A percentile compares a stretch with the other conserved stretches of the same genome.
Evolutionary conservation across 768 basidiomycete species (phyloP).

Genomic region (Agrocybe praecox): DNA sequence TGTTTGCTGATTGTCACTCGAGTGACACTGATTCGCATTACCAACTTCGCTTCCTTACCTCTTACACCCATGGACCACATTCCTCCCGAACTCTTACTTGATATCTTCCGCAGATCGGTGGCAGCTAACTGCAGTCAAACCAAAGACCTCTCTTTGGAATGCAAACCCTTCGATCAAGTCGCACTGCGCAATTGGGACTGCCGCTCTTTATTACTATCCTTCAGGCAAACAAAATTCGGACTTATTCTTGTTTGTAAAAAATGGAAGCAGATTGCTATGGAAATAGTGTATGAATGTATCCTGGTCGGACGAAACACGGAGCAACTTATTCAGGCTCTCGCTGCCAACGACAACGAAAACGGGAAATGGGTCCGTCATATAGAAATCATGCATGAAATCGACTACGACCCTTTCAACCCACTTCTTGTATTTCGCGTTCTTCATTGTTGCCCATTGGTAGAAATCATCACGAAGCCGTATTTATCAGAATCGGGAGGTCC

Average conservation of each 20-base stretch:
- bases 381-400: slow-evolving; percentile 5
- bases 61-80: too few species aligned
- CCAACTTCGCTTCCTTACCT: too few species aligned
- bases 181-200: too few species aligned
- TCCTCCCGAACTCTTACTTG: too few species aligned
- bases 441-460: slow-evolving; percentile 4
- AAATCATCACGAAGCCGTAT: slow-evolving; percentile 4
- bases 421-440: slow-evolving; percentile 5
- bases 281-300: slow-evolving; percentile 13
- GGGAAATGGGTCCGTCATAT: slow-evolving; percentile 7
- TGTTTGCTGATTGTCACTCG: too few species aligned
- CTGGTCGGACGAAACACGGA: slow-evolving; percentile 9
- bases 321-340: slow-evolving; percentile 5
- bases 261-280: slow-evolving; percentile 10
- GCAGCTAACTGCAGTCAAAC: too few species aligned
- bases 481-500: background rate
- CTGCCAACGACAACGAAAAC: background rate
- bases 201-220: too few species aligned
- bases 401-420: slow-evolving; percentile 12
- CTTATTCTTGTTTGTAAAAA: slow-evolving; percentile 13
- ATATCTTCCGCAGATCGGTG: too few species aligned
- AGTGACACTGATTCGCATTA: too few species aligned
- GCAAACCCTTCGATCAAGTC: too few species aligned
- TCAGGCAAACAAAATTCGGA: background rate
- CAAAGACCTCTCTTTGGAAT: too few species aligned